A percentile compares a stretch with the other conserved stretches of the same genome.
These are phyloP conservation scores for Uromyces viciae-fabae DNA, from an alignment of 1,284 basidiomycete species.

Conservation along the genomic window DNA sequence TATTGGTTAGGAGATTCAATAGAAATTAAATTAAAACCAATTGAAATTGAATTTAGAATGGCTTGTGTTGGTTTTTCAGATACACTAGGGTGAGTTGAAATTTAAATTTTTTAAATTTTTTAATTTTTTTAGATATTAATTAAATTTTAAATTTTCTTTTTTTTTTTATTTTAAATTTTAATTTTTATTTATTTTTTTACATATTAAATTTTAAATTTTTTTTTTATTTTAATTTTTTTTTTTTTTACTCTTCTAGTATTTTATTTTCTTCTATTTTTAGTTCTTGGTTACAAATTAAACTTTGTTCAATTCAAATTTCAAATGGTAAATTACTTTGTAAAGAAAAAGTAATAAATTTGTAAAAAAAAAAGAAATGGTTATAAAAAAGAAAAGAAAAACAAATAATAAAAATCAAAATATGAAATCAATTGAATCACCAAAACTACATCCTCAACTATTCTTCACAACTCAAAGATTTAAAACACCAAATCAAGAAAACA, in stretches of 20 bases:
- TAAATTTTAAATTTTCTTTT: neutral
- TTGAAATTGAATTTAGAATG: constrained; percentile 34
- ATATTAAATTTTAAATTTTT: neutral
- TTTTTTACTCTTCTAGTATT: neutral
- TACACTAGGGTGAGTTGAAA: constrained; percentile 41
- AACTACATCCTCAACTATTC: constrained; percentile 1
- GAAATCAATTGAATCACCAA: too few species aligned
- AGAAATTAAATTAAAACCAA: neutral
- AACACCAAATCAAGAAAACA: constrained; percentile 3
- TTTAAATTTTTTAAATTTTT: neutral
- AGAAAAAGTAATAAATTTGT: too few species aligned
- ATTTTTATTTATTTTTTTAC: neutral
- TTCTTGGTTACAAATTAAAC: constrained; percentile 35
- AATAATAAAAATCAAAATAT: too few species aligned
- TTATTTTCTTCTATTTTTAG: constrained; percentile 31
- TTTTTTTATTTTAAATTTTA: neutral
- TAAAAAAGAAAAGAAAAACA: too few species aligned
- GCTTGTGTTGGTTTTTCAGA: constrained; percentile 42
- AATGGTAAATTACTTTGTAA: constrained; percentile 28
- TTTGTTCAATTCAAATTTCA: constrained; percentile 37
- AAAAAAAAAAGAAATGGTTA: too few species aligned
- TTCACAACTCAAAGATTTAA: constrained; percentile 12
- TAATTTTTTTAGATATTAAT: neutral
- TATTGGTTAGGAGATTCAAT: constrained; percentile 30
- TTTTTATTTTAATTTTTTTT: neutral